Percentiles rank a stretch among this genome's conserved stretches.
Conservation (phyloP, 1,284 basidiomycete genomes). For the Neotropicomus parvogracilis region DNA sequence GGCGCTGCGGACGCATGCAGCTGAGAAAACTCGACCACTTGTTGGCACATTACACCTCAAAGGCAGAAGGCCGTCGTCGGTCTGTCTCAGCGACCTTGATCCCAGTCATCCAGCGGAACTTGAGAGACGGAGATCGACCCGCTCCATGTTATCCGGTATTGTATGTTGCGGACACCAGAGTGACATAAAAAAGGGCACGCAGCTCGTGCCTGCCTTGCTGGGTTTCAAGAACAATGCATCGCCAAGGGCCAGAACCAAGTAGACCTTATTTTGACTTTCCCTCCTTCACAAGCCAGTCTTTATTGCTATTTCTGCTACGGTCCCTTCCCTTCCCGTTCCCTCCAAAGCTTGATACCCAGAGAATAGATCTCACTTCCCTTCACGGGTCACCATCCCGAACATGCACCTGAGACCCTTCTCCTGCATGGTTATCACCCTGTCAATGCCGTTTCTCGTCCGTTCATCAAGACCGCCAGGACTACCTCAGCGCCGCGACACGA, state of each 20-base stretch:
- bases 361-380: background rate
- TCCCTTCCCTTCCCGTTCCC: background rate
- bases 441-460: conserved; percentile 6
- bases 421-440: conserved; percentile 13
- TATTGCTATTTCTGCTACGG: background rate
- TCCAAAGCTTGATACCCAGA: background rate
- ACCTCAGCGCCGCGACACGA: conserved; percentile 23
- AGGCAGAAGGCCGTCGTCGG: no score
- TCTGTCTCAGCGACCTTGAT: no score
- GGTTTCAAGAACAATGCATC: background rate
- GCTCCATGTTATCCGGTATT: background rate
- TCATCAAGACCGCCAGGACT: conserved; percentile 2
- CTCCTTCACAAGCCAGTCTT: conserved; percentile 6
- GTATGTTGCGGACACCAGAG: background rate
- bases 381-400: background rate
- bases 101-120: background rate
- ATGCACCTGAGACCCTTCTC: conserved; percentile 11
- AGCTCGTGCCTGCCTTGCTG: background rate
- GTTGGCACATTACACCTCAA: no score
- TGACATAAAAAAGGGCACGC: conserved; percentile 5
- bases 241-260: background rate
- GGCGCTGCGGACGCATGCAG: no score
- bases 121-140: background rate
- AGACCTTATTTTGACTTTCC: background rate
- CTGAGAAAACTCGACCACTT: no score